Conservation (phyloP, 495 filamentous ascomycete genomes). For the Penicillium atrosanguineum region DNA sequence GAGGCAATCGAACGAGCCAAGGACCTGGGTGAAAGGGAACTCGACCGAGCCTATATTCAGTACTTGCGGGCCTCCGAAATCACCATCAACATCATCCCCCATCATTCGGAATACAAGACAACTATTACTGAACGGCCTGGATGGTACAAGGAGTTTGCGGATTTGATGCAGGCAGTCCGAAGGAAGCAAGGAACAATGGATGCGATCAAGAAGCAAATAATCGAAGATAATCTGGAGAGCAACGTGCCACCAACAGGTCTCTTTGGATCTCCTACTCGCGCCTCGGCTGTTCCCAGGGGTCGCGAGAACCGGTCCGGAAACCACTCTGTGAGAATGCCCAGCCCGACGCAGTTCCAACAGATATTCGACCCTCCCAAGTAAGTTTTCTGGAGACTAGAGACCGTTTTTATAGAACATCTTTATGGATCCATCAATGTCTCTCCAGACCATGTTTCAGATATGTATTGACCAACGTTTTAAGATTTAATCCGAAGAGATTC, state of each 20-base stretch:
- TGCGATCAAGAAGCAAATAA: constrained; percentile 42
- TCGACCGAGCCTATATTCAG: constrained; percentile 68
- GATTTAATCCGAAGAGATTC: constrained; percentile 20
- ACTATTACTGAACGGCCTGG: constrained; percentile 30
- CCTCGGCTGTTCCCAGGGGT: constrained; percentile 14
- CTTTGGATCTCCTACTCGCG: constrained; percentile 9
- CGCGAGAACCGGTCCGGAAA: constrained; percentile 21
- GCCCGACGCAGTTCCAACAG: constrained; percentile 39
- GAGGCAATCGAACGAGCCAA: constrained; percentile 37
- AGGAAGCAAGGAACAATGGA: background rate
- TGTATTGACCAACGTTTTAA: background rate
- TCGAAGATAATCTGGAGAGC: constrained; percentile 41
- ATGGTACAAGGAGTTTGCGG: constrained; percentile 43
- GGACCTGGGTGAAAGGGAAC: constrained; percentile 46
- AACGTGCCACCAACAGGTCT: constrained; percentile 30
- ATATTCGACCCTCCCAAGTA: constrained; percentile 10
- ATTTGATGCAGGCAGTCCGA: constrained; percentile 38
- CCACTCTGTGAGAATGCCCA: constrained; percentile 39
- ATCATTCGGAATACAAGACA: constrained; percentile 60
- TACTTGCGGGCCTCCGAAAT: constrained; percentile 80
- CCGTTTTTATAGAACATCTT: too few species aligned
- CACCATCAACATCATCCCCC: constrained; percentile 68
- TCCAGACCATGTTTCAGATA: too few species aligned
- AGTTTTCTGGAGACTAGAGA: background rate
- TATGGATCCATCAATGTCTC: too few species aligned